These are phyloP conservation scores for Lachancea sp. DNA, from an alignment of 805 yeast genomes.

Conservation along the genomic window DNA sequence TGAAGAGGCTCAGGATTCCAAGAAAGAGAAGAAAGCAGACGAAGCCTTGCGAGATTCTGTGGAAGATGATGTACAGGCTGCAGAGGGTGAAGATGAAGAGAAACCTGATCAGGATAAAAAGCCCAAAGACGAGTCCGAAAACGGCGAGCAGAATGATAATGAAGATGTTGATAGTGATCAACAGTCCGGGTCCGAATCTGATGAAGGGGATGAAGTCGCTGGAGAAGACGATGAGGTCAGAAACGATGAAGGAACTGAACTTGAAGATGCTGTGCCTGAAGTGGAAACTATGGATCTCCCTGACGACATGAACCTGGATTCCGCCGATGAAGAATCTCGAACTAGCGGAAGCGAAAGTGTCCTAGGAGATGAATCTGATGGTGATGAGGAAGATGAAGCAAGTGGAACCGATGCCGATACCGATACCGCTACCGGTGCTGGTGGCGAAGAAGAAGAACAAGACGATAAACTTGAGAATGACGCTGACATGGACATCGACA, in stretches of 20 bases:
- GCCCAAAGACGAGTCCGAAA: conserved; percentile 32
- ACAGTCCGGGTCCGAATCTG: conserved; percentile 48
- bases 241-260: conserved; percentile 56
- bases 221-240: conserved; percentile 75
- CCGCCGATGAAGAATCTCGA: conserved; percentile 48
- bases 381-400: conserved; percentile 28
- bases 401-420: conserved; percentile 26
- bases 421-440: no score
- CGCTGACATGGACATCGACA: conserved; percentile 15
- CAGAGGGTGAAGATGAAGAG: conserved; percentile 34
- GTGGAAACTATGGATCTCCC: conserved; percentile 84
- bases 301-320: conserved; percentile 84
- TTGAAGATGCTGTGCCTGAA: conserved; percentile 74
- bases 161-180: conserved; percentile 37
- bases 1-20: conserved; percentile 71
- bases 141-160: conserved; percentile 34
- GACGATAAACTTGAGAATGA: conserved; percentile 18
- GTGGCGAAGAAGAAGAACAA: conserved; percentile 20
- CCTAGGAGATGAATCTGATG: conserved; percentile 33
- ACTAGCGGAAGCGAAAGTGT: conserved; percentile 40
- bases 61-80: conserved; percentile 40
- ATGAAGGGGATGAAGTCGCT: conserved; percentile 65
- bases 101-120: conserved; percentile 29
- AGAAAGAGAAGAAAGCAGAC: conserved; percentile 79
- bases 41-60: conserved; percentile 52